A percentile compares a stretch with the other conserved stretches of the same genome.
These are phyloP conservation scores for Plectranthus barbatus DNA, from an alignment of 257 asterid species.

Conservation along the genomic window DNA sequence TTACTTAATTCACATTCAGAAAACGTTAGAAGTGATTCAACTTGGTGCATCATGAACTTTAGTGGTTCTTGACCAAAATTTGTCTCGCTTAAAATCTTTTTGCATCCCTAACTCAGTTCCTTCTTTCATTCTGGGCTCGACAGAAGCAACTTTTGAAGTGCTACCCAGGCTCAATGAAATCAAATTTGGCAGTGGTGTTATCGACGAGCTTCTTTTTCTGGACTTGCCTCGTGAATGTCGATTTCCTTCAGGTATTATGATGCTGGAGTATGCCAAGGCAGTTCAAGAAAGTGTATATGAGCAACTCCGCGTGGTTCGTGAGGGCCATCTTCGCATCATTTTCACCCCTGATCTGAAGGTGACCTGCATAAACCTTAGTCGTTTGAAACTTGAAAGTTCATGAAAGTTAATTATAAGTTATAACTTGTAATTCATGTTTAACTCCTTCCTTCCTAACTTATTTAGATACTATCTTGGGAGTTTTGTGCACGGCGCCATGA, in stretches of 20 bases:
- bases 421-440: slow-evolving; percentile 1
- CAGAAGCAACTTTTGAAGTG: slow-evolving; percentile 98
- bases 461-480: slow-evolving; percentile 88
- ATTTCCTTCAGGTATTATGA: slow-evolving; percentile 85
- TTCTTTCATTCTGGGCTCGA: slow-evolving; percentile 6
- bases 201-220: slow-evolving; percentile 86
- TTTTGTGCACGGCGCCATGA: slow-evolving; percentile 95
- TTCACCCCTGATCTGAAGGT: slow-evolving; percentile 95
- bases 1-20: neutral
- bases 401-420: no score
- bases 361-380: neutral
- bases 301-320: slow-evolving; percentile 93
- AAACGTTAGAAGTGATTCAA: neutral
- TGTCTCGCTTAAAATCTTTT: neutral
- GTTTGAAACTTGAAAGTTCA: neutral
- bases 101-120: neutral
- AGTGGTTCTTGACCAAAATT: neutral
- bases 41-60: neutral
- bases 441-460: slow-evolving; percentile 1
- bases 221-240: slow-evolving; percentile 95
- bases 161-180: slow-evolving; percentile 96
- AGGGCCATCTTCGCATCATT: slow-evolving; percentile 91
- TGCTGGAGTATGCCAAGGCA: slow-evolving; percentile 88
- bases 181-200: slow-evolving; percentile 85
- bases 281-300: slow-evolving; percentile 94